Evolutionary conservation across 208 protist genomes (phyloP), one percentile per base, ranked within the genome.

Genomic region (Leptomonas pyrrhocoris): DNA sequence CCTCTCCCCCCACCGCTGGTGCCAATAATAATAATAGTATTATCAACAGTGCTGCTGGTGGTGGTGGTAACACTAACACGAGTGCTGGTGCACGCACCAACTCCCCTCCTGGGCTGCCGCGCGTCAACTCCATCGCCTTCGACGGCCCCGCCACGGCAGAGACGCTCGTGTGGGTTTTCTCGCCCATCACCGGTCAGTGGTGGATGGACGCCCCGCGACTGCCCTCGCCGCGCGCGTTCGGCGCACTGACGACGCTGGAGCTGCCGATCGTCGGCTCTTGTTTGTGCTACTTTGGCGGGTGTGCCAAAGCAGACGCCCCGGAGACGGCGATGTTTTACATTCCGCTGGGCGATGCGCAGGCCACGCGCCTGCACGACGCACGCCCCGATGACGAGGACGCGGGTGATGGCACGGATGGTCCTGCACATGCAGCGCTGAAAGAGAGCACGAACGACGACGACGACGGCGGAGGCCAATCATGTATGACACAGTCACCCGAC

Each of bases 261-360:
- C 68, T 86, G 11, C 81, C 76, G 15, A 31, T 68, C 18, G 54
- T 83, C 18, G 77, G 81, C 0, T 63, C 51, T 3, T 86, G 77
- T 28, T 43, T 86, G 16, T 83, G 77, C 51, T 86, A 86, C 67
- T 83, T 86, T 55, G 81, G 81, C 53, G 81, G 81, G 43, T 83
- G 81, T 45, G 60, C 73, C 19, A 74, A 57, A 48, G 81, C 70
- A 0, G 77, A 80, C 34, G 36, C 65, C 18, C 81, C 81, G 19
- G 77, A 86, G 70, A 86, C 74, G 46, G 58, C 77, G 16, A 86
- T 86, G 81, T 69, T 83, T 11, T 86, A 83, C 71, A 73, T 86
- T 8, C 81, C 81, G 11, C 67, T 86, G 21, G 46, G 30, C 57
- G 31, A 66, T 15, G 56, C 65, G 2, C 38, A 34, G 15, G 15